These are phyloP conservation scores for Suillus americanus DNA, from an alignment of 768 basidiomycete species.

Conservation along the genomic window DNA sequence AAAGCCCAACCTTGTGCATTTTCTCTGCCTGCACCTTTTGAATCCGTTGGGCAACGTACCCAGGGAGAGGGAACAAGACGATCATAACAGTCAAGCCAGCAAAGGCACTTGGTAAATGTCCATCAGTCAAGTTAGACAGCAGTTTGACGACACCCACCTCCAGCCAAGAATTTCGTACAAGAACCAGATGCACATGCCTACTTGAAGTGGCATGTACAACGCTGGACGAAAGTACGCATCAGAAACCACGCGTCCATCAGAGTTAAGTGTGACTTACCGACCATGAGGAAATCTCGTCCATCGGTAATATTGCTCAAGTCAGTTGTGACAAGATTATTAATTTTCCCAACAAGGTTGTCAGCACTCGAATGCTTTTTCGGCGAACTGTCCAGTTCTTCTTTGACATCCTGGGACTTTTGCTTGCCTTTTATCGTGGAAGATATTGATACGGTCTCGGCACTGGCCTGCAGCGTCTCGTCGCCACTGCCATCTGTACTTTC, in stretches of 20 bases:
- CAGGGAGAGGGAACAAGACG: conserved; percentile 57
- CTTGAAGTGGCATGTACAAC: conserved; percentile 12
- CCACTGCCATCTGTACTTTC: conserved; percentile 7
- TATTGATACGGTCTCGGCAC: neutral
- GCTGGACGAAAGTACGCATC: neutral
- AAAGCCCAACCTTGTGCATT: conserved; percentile 43
- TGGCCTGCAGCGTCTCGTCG: conserved; percentile 4
- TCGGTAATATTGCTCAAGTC: conserved; percentile 18
- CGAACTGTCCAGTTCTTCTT: neutral
- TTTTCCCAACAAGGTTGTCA: conserved; percentile 64
- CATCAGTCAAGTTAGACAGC: neutral
- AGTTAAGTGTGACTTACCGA: neutral
- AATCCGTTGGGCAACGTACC: conserved; percentile 48
- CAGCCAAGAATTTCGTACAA: conserved; percentile 49
- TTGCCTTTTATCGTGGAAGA: conserved; percentile 8
- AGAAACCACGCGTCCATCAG: neutral
- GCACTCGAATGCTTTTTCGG: conserved; percentile 19
- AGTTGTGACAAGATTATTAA: conserved; percentile 75
- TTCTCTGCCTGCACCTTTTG: conserved; percentile 48
- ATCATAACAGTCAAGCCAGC: conserved; percentile 56
- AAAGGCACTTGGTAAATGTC: conserved; percentile 34
- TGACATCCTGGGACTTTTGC: conserved; percentile 1
- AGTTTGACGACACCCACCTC: conserved; percentile 20
- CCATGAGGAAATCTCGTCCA: conserved; percentile 18
- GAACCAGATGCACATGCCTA: conserved; percentile 38